Conservation (phyloP, 73 alveolate genomes). For the Paraurostyla sp. region DNA sequence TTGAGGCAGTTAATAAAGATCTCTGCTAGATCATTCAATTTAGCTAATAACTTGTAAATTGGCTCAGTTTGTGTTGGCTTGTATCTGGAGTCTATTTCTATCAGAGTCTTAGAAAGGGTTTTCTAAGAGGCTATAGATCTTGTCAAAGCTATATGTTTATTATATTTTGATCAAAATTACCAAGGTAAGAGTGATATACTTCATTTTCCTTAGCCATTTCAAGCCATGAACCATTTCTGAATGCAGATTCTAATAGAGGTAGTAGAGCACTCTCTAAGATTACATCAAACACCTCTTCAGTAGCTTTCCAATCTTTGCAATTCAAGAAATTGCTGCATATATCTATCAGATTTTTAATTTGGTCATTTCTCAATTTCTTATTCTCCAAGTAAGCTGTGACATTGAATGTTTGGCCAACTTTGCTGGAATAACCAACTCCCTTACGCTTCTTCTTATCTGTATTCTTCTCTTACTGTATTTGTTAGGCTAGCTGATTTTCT, state of each 20-base stretch:
- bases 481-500: background rate
- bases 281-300: conserved; percentile 52
- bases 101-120: conserved; percentile 50
- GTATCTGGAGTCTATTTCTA: conserved; percentile 69
- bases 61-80: conserved; percentile 80
- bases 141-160: conserved; percentile 49
- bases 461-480: background rate
- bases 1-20: conserved; percentile 74
- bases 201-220: conserved; percentile 86
- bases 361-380: conserved; percentile 72
- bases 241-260: conserved; percentile 84
- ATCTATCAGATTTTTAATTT: conserved; percentile 70
- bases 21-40: conserved; percentile 66
- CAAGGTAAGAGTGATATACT: conserved; percentile 72
- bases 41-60: conserved; percentile 67
- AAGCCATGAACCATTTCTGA: conserved; percentile 85
- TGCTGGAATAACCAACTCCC: conserved; percentile 89
- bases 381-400: conserved; percentile 78
- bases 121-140: conserved; percentile 71
- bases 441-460: conserved; percentile 60
- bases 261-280: conserved; percentile 77
- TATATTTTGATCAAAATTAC: background rate
- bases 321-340: conserved; percentile 76
- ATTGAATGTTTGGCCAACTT: conserved; percentile 80
- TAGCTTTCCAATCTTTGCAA: conserved; percentile 77